These are phyloP conservation scores for Globisporangium iwayamae DNA, from an alignment of 352 stramenopile genomes.

Conservation along the genomic window DNA sequence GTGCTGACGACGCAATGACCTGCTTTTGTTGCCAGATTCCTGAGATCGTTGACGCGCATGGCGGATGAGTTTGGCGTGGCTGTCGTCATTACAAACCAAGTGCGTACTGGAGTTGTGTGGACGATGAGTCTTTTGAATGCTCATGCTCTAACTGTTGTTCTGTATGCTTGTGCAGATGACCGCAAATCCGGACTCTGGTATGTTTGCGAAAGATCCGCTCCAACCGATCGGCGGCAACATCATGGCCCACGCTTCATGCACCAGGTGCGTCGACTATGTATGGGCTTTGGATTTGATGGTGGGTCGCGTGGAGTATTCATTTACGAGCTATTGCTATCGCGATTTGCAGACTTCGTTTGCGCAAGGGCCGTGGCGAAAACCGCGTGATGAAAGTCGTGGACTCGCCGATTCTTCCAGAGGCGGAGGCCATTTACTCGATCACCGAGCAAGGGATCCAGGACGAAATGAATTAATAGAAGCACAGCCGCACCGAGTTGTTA, in stretches of 20 bases:
- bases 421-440: constrained; percentile 98
- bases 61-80: constrained; percentile 99
- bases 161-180: constrained; percentile 60
- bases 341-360: constrained; percentile 77
- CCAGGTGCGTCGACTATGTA: constrained; percentile 34
- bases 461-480: constrained; percentile 68
- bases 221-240: constrained; percentile 92
- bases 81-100: constrained; percentile 88
- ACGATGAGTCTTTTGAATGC: neutral
- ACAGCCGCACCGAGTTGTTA: neutral
- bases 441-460: constrained; percentile 93
- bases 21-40: constrained; percentile 73
- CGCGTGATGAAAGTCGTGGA: constrained; percentile 98
- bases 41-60: constrained; percentile 96
- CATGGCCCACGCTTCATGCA: constrained; percentile 84
- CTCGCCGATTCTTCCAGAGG: constrained; percentile 96
- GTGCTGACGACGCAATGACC: neutral
- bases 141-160: neutral
- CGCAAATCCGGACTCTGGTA: constrained; percentile 84
- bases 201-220: constrained; percentile 89
- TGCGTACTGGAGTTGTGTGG: constrained; percentile 14
- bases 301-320: too few relatives aligned
- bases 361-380: constrained; percentile 98
- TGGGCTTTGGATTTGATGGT: neutral
- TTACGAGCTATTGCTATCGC: neutral